Evolutionary conservation across 495 filamentous ascomycete species (phyloP).

Genomic region (Wilcoxina mikolae): DNA sequence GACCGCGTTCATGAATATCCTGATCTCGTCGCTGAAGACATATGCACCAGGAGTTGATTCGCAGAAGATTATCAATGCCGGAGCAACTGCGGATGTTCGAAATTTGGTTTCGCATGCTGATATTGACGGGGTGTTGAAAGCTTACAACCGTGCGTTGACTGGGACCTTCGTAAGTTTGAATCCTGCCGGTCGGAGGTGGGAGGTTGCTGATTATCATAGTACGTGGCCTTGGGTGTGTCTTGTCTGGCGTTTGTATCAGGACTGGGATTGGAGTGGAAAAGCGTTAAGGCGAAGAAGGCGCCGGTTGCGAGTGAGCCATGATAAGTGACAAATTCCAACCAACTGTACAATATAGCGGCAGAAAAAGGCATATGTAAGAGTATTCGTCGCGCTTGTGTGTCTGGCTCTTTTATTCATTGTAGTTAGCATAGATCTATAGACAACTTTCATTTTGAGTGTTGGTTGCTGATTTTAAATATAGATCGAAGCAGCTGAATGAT

Average conservation of each 20-base stretch:
- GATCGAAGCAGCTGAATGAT: conserved; percentile 31
- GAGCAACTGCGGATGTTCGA: not conserved
- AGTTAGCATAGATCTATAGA: too few species aligned
- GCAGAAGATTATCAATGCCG: not conserved
- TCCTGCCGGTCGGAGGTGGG: not conserved
- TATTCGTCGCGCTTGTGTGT: too few species aligned
- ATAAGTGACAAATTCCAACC: too few species aligned
- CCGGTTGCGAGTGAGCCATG: too few species aligned
- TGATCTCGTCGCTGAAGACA: not conserved
- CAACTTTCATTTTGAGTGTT: too few species aligned
- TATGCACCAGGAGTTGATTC: not conserved
- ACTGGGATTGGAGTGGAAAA: not conserved
- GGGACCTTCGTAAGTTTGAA: not conserved
- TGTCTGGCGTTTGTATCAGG: not conserved
- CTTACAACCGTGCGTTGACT: not conserved
- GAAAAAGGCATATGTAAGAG: too few species aligned
- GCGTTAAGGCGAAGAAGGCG: not conserved
- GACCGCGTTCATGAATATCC: conserved; percentile 13
- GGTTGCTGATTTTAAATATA: too few species aligned
- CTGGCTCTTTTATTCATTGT: too few species aligned
- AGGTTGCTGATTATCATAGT: not conserved
- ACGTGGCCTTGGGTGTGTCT: not conserved
- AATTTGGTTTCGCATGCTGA: not conserved
- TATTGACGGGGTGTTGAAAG: not conserved
- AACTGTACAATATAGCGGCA: too few species aligned